Evolutionary conservation across 108 stramenopile genomes (phyloP).

Genomic region (Conticribra guillardii): DNA sequence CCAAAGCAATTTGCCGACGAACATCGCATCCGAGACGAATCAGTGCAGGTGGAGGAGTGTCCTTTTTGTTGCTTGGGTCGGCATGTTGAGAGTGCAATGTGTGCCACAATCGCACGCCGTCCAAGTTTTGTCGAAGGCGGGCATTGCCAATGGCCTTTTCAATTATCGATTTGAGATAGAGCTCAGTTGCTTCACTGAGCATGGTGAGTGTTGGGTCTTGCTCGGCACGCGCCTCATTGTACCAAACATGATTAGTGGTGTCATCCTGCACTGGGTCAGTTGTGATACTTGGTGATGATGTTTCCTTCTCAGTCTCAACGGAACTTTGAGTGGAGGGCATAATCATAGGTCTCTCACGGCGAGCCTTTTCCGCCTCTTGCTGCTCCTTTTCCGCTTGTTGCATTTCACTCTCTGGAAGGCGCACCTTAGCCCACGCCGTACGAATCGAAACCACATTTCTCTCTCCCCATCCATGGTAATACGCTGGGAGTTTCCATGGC

Average conservation of each 20-base stretch:
- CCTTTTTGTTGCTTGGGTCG: slow-evolving; percentile 20
- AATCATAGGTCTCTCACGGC: slow-evolving; percentile 32
- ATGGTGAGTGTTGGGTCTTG: slow-evolving; percentile 70
- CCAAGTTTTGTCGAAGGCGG: slow-evolving; percentile 80
- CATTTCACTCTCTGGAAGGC: slow-evolving; percentile 59
- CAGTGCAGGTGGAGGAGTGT: slow-evolving; percentile 51
- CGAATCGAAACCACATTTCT: slow-evolving; percentile 73
- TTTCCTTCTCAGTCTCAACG: not conserved
- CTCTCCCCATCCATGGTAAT: slow-evolving; percentile 66
- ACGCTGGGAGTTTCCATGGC: slow-evolving; percentile 17
- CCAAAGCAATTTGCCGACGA: slow-evolving; percentile 70
- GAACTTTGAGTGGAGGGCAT: slow-evolving; percentile 8
- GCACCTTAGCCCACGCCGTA: slow-evolving; percentile 72
- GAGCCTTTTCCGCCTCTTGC: slow-evolving; percentile 30
- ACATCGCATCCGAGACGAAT: slow-evolving; percentile 85
- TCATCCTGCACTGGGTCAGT: slow-evolving; percentile 23
- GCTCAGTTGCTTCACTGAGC: slow-evolving; percentile 72
- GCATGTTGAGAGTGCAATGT: slow-evolving; percentile 50
- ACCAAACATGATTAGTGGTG: slow-evolving; percentile 52
- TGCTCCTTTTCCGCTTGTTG: slow-evolving; percentile 22
- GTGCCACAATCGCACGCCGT: slow-evolving; percentile 85
- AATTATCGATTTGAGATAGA: slow-evolving; percentile 67
- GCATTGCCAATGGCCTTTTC: slow-evolving; percentile 72
- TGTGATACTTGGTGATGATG: slow-evolving; percentile 1
- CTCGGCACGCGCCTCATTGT: slow-evolving; percentile 77